phyloP scores from a whole-genome alignment of 805 yeast genomes.

The Hanseniaspora guilliermondii region DNA sequence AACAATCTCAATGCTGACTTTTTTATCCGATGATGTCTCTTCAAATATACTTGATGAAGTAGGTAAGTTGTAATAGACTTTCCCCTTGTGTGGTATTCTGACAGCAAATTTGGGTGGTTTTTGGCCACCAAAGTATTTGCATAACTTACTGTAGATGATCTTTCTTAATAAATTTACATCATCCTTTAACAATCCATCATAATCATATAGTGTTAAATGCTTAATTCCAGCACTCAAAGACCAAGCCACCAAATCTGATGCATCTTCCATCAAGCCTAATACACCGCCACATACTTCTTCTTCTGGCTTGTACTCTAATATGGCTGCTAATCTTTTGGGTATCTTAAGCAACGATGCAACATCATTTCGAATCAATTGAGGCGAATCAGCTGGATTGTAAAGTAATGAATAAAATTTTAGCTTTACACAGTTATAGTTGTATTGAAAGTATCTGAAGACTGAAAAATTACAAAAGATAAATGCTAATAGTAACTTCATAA shows the following conservation, averaged over 20 bases:
- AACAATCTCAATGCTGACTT: conserved; percentile 47
- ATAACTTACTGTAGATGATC: conserved; percentile 46
- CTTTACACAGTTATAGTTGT: conserved; percentile 37
- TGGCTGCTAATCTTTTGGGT: conserved; percentile 64
- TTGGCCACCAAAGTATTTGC: conserved; percentile 60
- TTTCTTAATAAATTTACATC: conserved; percentile 44
- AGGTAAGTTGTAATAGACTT: conserved; percentile 28
- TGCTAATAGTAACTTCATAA: conserved; percentile 41
- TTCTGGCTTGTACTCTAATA: conserved; percentile 59
- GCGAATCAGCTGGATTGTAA: conserved; percentile 62
- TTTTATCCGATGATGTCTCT: conserved; percentile 23
- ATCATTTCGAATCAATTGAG: conserved; percentile 77
- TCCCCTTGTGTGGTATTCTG: conserved; percentile 55
- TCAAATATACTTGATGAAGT: not conserved
- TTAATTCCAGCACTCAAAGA: conserved; percentile 77
- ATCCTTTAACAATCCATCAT: conserved; percentile 52
- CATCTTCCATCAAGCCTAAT: conserved; percentile 64
- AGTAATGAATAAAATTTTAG: conserved; percentile 50
- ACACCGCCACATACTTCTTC: conserved; percentile 84
- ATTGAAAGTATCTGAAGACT: conserved; percentile 41
- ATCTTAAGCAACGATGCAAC: conserved; percentile 59
- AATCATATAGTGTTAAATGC: conserved; percentile 62
- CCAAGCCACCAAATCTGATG: conserved; percentile 77
- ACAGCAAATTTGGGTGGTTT: conserved; percentile 51
- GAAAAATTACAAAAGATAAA: conserved; percentile 45